phyloP scores from a whole-genome alignment of 768 basidiomycete species.

The Amanita rimosa region DNA sequence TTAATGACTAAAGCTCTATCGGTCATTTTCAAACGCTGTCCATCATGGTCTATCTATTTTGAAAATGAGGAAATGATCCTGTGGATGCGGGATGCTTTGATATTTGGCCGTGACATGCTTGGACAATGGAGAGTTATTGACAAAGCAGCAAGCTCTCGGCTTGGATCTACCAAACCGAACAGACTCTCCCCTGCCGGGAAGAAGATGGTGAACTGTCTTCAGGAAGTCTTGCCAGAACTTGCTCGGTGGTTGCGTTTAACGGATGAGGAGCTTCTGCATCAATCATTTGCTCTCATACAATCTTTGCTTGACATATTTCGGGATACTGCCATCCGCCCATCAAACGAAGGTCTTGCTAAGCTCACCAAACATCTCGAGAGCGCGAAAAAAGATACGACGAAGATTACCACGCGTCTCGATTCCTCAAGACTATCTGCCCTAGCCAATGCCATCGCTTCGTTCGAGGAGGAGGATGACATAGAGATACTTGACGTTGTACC shows the following conservation, averaged over 20 bases:
- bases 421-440: constrained; percentile 50
- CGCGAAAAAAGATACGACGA: constrained; percentile 38
- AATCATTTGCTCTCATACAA: constrained; percentile 76
- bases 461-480: constrained; percentile 52
- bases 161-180: constrained; percentile 14
- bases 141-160: constrained; percentile 35
- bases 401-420: constrained; percentile 43
- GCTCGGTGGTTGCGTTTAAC: constrained; percentile 87
- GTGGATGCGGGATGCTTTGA: constrained; percentile 98
- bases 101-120: constrained; percentile 82
- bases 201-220: constrained; percentile 69
- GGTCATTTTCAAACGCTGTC: constrained; percentile 78
- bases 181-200: constrained; percentile 52
- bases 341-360: constrained; percentile 45
- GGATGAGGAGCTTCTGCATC: constrained; percentile 83
- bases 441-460: constrained; percentile 53
- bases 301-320: constrained; percentile 70
- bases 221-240: constrained; percentile 70
- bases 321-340: constrained; percentile 45
- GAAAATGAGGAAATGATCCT: constrained; percentile 78
- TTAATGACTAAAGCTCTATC: constrained; percentile 72
- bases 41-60: constrained; percentile 72
- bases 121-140: constrained; percentile 76
- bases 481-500: constrained; percentile 14
- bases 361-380: constrained; percentile 55